phyloP scores from a whole-genome alignment of 306 rosid genomes.

The Cyclanthera cordifolia region DNA sequence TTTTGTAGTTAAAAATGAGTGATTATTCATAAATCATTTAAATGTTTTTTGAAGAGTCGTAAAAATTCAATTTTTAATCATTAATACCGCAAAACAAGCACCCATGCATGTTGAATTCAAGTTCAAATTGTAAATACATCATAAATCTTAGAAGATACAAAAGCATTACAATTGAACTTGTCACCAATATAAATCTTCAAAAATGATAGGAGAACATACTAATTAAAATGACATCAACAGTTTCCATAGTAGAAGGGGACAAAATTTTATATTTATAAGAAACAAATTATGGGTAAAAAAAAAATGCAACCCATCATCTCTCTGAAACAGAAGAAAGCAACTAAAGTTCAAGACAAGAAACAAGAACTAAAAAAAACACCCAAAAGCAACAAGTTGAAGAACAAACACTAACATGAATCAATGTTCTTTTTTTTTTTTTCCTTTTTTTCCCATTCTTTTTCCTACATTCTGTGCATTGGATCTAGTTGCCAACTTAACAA shows the following conservation, averaged over 20 bases:
- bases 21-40: too few species aligned
- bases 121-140: too few species aligned
- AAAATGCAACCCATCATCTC: background rate
- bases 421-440: background rate
- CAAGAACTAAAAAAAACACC: background rate
- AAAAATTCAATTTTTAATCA: too few species aligned
- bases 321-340: background rate
- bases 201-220: background rate
- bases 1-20: too few species aligned
- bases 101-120: too few species aligned
- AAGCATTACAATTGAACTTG: background rate
- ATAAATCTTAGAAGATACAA: too few species aligned
- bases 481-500: background rate
- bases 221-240: background rate
- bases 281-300: background rate
- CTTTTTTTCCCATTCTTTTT: background rate
- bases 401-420: background rate
- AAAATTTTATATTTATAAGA: background rate
- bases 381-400: background rate
- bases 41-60: too few species aligned
- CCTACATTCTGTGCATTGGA: conserved; percentile 3
- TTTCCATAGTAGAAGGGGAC: background rate
- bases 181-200: background rate
- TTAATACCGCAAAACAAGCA: too few species aligned
- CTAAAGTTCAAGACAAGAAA: conserved; percentile 5